Evolutionary conservation across 2,329 filamentous ascomycete genomes (phyloP).

Genomic region (Uncinocarpus reesii): DNA sequence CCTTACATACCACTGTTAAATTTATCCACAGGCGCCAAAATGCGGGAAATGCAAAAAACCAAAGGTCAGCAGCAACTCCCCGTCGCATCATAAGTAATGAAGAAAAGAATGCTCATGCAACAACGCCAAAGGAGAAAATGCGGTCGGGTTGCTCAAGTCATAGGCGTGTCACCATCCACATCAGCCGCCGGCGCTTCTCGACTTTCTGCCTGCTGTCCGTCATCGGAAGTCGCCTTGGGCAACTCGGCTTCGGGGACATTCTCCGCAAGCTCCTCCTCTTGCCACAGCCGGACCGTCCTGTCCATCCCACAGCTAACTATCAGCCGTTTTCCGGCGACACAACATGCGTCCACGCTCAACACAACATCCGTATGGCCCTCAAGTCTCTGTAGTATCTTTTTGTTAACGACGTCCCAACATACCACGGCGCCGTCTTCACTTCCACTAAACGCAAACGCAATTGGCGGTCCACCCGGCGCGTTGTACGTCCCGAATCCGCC

Average conservation of each 20-base stretch:
- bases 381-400: conserved; percentile 64
- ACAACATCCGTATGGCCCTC: conserved; percentile 50
- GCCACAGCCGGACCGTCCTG: conserved; percentile 53
- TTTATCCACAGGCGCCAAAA: no score
- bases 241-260: background rate
- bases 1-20: background rate
- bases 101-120: background rate
- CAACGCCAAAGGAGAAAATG: background rate
- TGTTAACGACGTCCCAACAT: conserved; percentile 83
- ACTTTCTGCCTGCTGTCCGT: background rate
- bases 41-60: no score
- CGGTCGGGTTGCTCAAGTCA: conserved; percentile 6
- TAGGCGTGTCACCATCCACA: conserved; percentile 12
- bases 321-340: conserved; percentile 37
- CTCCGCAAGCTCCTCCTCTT: conserved; percentile 26
- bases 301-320: conserved; percentile 56
- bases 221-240: background rate
- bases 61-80: no score
- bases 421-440: conserved; percentile 75
- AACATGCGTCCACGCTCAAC: conserved; percentile 50
- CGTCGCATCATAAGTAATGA: background rate
- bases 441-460: conserved; percentile 65
- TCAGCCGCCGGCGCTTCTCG: background rate
- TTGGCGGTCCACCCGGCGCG: conserved; percentile 23
- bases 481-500: conserved; percentile 66